Base-by-base conservation (phyloP, 2,329 filamentous ascomycete genomes). In the Hymenoscyphus linearis region DNA sequence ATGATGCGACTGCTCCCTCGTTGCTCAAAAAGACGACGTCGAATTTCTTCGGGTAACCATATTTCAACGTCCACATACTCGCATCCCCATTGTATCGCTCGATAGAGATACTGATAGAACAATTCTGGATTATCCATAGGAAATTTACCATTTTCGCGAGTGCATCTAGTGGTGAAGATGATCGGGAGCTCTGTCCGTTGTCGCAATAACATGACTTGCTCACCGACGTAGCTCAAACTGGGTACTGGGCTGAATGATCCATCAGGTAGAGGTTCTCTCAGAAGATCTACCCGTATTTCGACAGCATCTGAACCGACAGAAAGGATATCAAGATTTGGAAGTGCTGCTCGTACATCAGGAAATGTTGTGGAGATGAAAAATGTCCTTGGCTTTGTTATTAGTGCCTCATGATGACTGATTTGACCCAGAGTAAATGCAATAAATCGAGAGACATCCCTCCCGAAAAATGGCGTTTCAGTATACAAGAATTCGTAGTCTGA, bases 401-500 rank as follows among this genome's bases (percentile, higher is more conserved):
- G 78, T 60, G 89, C 87, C 67, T 89, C 86, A 72, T 96, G 90
- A 60, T 89, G 88, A 70, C 85, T 87, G 65, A 88, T 87, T 76
- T 95, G 90, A 10, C 91, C 91, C 27, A 95, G 78, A 5, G 89
- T 86, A 71, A 95, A 87, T 5, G 90, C 89, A 27, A 92, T 82
- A 71, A 93, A 95, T 40, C 91, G 84, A 10, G 90, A 85, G 53
- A 95, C 77, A 71, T 95, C 90, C 60, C 90, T 82, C 31, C 90
- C 85, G 64, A 88, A 86, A 72, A 89, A 90, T 0, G 87, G 83
- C 9, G 82, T 80, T 64, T 86, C 83, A 3, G 88, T 90, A 76
- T 95, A 96, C 22, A 96, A 80, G 68, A 93, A 95, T 73, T 96
- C 91, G 76, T 93, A 95, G 75, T 95, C 89, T 76, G 89, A 93